A percentile compares a stretch with the other conserved stretches of the same genome.
Conservation (phyloP, 2,329 filamentous ascomycete species). For the Cephalotrichum gorgonifer region DNA sequence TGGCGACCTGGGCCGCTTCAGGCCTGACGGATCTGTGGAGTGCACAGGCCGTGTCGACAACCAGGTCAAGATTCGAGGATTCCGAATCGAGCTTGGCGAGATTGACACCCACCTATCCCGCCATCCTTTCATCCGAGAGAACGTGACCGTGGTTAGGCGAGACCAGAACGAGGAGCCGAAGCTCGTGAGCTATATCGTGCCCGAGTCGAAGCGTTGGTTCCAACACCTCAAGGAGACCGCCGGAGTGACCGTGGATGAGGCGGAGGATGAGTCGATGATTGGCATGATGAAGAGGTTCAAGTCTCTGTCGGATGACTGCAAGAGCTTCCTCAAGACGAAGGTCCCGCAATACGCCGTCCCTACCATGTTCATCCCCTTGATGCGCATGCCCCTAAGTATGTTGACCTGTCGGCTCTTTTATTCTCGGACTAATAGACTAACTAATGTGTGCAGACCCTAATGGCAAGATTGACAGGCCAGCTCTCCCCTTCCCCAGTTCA, state of each 20-base stretch:
- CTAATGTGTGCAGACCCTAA: conserved; percentile 58
- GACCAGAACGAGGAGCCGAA: conserved; percentile 78
- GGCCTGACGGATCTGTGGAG: conserved; percentile 60
- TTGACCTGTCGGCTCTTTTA: background rate
- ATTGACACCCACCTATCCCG: conserved; percentile 77
- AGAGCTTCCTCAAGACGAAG: conserved; percentile 22
- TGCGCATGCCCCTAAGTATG: conserved; percentile 12
- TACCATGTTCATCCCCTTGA: conserved; percentile 20
- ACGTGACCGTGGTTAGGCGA: conserved; percentile 73
- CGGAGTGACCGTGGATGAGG: conserved; percentile 4
- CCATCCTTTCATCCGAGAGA: conserved; percentile 69
- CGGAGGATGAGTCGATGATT: conserved; percentile 10
- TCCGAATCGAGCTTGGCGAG: conserved; percentile 88
- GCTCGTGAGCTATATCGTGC: conserved; percentile 83
- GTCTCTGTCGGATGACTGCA: conserved; percentile 24
- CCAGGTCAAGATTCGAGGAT: conserved; percentile 93
- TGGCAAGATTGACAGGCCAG: conserved; percentile 70
- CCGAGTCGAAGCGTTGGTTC: conserved; percentile 65
- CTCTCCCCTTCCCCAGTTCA: conserved; percentile 57
- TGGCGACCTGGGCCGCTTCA: conserved; percentile 75
- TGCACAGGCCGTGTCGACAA: conserved; percentile 73
- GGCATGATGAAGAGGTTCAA: conserved; percentile 27
- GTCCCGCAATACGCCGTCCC: conserved; percentile 24
- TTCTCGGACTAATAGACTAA: conserved; percentile 30
- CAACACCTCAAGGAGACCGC: conserved; percentile 41